phyloP scores from a whole-genome alignment of 23 red algal genomes.

The Gracilaria domingensis region DNA sequence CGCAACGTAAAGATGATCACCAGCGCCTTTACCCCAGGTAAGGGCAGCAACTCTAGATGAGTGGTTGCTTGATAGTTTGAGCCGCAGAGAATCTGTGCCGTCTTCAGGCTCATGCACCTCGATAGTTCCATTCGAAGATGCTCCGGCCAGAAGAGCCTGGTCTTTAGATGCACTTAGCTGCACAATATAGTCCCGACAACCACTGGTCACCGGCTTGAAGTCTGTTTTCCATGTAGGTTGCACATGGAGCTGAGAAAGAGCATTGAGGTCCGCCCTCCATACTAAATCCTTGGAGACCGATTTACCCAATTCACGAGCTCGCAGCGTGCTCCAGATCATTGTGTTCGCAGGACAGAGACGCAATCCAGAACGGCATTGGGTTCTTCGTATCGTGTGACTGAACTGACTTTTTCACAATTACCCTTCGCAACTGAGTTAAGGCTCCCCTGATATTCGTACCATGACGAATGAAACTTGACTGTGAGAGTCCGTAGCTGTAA shows the following conservation, averaged over 20 bases:
- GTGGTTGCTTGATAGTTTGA: slow-evolving; percentile 17
- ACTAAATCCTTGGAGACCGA: slow-evolving; percentile 6
- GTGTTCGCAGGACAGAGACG: background rate
- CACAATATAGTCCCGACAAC: slow-evolving; percentile 42
- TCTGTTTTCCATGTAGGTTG: background rate
- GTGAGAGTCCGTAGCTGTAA: background rate
- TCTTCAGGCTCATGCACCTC: slow-evolving; percentile 61
- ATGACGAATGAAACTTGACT: no score
- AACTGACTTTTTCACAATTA: background rate
- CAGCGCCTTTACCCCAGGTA: background rate
- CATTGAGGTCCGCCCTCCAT: background rate
- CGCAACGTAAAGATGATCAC: slow-evolving; percentile 7
- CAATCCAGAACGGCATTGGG: background rate
- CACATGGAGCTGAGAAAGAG: slow-evolving; percentile 1
- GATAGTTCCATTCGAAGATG: slow-evolving; percentile 31
- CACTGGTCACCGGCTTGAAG: background rate
- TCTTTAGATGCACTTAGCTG: slow-evolving; percentile 43
- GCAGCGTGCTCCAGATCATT: background rate
- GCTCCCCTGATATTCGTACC: no score
- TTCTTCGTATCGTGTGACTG: background rate
- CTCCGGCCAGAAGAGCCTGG: slow-evolving; percentile 30
- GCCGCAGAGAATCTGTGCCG: slow-evolving; percentile 17
- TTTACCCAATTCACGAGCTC: slow-evolving; percentile 16
- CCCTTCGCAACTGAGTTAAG: background rate
- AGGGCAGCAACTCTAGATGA: background rate